These are phyloP conservation scores for Penstemon barbatus DNA, from an alignment of 257 asterid genomes.

Conservation along the genomic window DNA sequence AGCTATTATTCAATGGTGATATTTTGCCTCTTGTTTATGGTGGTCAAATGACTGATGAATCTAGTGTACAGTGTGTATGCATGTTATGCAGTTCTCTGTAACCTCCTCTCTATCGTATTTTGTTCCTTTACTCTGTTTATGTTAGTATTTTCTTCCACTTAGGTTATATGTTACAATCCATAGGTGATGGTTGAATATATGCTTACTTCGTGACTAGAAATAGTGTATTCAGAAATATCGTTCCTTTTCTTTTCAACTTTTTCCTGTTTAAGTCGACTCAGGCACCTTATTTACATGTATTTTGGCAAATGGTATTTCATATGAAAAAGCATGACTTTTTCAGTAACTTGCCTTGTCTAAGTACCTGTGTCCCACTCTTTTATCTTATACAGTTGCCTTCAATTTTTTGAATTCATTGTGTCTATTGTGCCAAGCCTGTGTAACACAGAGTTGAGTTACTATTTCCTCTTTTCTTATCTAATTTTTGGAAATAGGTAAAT, in stretches of 20 bases:
- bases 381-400: no score
- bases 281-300: neutral
- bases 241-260: neutral
- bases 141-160: neutral
- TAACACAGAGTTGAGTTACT: neutral
- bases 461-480: neutral
- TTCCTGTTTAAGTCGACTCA: neutral
- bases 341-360: constrained; percentile 9
- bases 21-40: neutral
- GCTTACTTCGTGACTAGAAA: neutral
- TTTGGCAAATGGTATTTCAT: neutral
- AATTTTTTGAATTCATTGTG: no score
- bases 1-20: constrained; percentile 8
- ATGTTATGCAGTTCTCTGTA: constrained; percentile 1
- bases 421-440: neutral
- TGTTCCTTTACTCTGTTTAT: neutral
- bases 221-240: neutral
- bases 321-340: neutral
- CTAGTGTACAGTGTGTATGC: constrained; percentile 5
- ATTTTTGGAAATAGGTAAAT: no score
- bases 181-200: neutral
- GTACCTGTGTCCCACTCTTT: neutral
- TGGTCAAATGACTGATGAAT: neutral
- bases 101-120: neutral
- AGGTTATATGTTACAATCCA: neutral